These are phyloP conservation scores for Geotrichum candidum DNA, from an alignment of 1,139 yeast genomes.

Conservation along the genomic window DNA sequence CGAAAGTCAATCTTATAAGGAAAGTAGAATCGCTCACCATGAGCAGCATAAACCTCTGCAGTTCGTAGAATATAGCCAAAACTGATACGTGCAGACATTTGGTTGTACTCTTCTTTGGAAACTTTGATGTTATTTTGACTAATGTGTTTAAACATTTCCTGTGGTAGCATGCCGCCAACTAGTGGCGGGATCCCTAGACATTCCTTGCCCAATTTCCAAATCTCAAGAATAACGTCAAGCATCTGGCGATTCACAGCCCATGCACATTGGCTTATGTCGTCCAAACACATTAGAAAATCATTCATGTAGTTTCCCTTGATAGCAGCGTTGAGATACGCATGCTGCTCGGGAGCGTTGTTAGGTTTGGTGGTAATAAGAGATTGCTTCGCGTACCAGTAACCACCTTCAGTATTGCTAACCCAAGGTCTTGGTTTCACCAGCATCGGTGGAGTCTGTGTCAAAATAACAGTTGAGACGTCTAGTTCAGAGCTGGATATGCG, in stretches of 20 bases:
- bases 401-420: slow-evolving; percentile 69
- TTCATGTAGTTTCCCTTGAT: slow-evolving; percentile 56
- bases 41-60: slow-evolving; percentile 61
- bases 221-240: slow-evolving; percentile 56
- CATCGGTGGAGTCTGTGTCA: slow-evolving; percentile 85
- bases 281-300: slow-evolving; percentile 63
- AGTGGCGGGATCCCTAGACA: slow-evolving; percentile 71
- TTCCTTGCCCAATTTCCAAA: slow-evolving; percentile 72
- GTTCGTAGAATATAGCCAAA: slow-evolving; percentile 57
- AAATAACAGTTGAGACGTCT: slow-evolving; percentile 34
- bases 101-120: slow-evolving; percentile 53
- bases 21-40: slow-evolving; percentile 64
- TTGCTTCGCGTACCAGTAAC: slow-evolving; percentile 57
- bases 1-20: slow-evolving; percentile 81
- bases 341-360: slow-evolving; percentile 68
- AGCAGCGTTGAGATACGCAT: slow-evolving; percentile 74
- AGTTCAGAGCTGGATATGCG: slow-evolving; percentile 48
- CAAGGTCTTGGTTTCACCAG: slow-evolving; percentile 76
- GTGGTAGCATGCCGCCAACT: slow-evolving; percentile 50
- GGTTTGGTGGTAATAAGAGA: slow-evolving; percentile 54
- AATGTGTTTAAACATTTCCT: slow-evolving; percentile 44
- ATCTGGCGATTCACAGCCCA: slow-evolving; percentile 79
- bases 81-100: slow-evolving; percentile 48
- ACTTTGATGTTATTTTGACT: slow-evolving; percentile 51
- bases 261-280: slow-evolving; percentile 74